Evolutionary conservation across 768 basidiomycete genomes (phyloP), one percentile per base, ranked within the genome.

Genomic region (Podaxis sp.): DNA sequence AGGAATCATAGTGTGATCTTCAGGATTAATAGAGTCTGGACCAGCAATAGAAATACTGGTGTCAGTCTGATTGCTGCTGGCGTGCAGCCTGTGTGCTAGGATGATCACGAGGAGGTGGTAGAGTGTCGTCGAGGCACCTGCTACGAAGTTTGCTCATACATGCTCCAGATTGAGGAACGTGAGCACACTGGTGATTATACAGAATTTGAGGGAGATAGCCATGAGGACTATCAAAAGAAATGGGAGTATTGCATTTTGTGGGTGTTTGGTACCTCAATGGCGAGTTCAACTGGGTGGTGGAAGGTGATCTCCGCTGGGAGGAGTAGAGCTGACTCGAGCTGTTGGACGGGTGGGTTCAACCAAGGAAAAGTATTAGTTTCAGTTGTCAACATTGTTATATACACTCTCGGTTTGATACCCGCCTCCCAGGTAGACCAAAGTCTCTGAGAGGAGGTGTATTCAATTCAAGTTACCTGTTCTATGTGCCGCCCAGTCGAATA

Each of bases 101-200:
- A 67, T 55, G 55, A 64, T 14, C 14, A 63, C 37, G 28, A 62
- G 56, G 18, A 62, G 35, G 57, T 69, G 65, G 57, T 66, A 67
- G n/a, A 66, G 37, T n/a, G 65, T 53, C 51, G 69, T 66, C 50
- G 69, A 37, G 23, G 65, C 52, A 18, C 68, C 62, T 27, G 67
- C 58, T 2, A 63, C 55, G 9, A 67, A 61, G 52, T 70, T 69
- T 37, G 66, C 62, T 66, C 69, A 69, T 50, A 68, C 63, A 10
- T 48, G n/a, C n/a, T 48, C 46, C 14, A 57, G 56, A 36, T 57
- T 57, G 23, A 57, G 44, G 46, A 57, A 57, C 18, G 69, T 62
- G 32, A 70, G 65, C 0, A 61, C 66, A n/a, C 66, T 62, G 54
- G 64, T 67, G 23, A 65, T 63, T 18, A 67, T 37, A 53, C 65